phyloP scores from a whole-genome alignment of 78 protist genomes.

The Cyanophora paradoxa region DNA sequence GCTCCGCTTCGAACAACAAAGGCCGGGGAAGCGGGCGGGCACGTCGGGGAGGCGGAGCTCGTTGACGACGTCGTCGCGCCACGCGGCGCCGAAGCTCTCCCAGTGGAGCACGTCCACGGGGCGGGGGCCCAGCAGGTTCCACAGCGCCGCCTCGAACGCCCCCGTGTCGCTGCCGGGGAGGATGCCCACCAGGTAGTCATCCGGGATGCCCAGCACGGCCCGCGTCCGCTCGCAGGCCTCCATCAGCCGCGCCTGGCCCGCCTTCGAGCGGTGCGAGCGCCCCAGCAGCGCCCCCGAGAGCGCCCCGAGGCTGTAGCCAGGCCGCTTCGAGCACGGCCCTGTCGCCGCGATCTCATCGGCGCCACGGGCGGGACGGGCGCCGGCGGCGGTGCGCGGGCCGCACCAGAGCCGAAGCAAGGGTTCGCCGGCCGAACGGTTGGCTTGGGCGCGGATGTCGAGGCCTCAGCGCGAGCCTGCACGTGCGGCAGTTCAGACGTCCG shows the following conservation, averaged over 20 bases:
- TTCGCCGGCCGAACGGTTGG: too few species aligned
- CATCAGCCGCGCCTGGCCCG: conserved; percentile 23
- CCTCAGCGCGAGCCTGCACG: too few species aligned
- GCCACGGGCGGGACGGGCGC: too few species aligned
- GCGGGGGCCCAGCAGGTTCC: conserved; percentile 41
- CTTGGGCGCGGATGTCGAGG: too few species aligned
- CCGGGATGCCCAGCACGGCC: conserved; percentile 23
- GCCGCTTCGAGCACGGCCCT: conserved; percentile 61
- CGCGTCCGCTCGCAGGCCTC: conserved; percentile 9
- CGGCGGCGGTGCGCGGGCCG: too few species aligned
- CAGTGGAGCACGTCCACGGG: conserved; percentile 36
- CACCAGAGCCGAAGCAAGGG: too few species aligned
- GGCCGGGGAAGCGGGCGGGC: too few species aligned
- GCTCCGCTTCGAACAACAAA: too few species aligned
- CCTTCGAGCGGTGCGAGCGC: conserved; percentile 39
- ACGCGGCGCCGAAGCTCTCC: conserved; percentile 42
- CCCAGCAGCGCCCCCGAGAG: conserved; percentile 39
- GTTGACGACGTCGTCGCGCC: too few species aligned
- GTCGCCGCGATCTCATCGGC: too few species aligned
- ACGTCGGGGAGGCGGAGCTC: too few species aligned
- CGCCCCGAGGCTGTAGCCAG: conserved; percentile 35
- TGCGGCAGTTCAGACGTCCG: too few species aligned
- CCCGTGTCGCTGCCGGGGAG: conserved; percentile 53
- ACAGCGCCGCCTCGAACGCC: conserved; percentile 50
- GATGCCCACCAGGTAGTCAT: conserved; percentile 42